Conservation (phyloP, 108 stramenopile genomes). For the Cyclotella atomus region DNA sequence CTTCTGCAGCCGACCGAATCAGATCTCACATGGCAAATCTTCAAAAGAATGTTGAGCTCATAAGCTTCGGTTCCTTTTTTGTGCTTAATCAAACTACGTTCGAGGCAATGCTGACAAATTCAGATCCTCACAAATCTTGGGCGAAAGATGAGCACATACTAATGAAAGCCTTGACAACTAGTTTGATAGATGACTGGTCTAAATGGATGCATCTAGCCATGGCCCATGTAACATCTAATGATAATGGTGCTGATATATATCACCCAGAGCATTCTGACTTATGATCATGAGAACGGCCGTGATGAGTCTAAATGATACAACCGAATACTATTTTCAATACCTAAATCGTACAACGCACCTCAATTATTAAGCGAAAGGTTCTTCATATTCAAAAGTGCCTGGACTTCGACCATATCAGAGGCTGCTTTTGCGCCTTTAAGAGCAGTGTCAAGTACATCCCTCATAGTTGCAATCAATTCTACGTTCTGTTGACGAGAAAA, state of each 20-base stretch:
- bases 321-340: too few relatives aligned
- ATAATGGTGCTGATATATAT: neutral
- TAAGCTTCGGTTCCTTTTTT: neutral
- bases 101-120: conserved; percentile 23
- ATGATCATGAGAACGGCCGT: too few relatives aligned
- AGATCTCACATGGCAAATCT: conserved; percentile 5
- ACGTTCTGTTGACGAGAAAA: neutral
- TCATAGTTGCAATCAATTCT: neutral
- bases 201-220: conserved; percentile 38
- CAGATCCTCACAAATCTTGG: conserved; percentile 31
- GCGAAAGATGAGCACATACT: conserved; percentile 13
- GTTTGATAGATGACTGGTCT: conserved; percentile 18
- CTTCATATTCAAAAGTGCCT: too few relatives aligned
- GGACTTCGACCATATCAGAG: neutral
- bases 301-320: too few relatives aligned
- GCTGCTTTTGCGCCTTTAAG: neutral
- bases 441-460: neutral
- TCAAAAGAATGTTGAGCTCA: conserved; percentile 4
- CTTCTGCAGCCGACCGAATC: neutral
- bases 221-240: neutral
- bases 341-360: too few relatives aligned
- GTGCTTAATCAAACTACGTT: conserved; percentile 35
- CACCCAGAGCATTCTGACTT: neutral
- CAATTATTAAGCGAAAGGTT: too few relatives aligned
- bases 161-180: conserved; percentile 14